phyloP scores from a whole-genome alignment of 371 early-diverging fungal genomes.

The Chytridium lagenaria region DNA sequence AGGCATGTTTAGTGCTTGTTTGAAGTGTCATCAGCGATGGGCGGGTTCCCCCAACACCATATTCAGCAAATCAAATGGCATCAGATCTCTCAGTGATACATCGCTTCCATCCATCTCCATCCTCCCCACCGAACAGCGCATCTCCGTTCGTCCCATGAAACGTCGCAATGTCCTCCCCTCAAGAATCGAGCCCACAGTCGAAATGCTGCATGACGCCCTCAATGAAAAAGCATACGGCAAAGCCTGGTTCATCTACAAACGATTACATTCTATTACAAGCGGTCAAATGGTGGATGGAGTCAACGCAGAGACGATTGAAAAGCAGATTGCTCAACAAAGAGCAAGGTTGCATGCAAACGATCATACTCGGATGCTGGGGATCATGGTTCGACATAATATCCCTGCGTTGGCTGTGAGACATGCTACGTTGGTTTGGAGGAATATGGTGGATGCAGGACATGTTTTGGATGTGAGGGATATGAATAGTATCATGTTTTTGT shows the following conservation, averaged over 20 bases:
- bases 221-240: not conserved
- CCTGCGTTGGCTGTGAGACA: not conserved
- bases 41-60: no score
- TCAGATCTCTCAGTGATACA: no score
- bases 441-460: not conserved
- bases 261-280: not conserved
- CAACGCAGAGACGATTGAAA: not conserved
- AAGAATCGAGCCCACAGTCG: not conserved
- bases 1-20: no score
- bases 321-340: not conserved
- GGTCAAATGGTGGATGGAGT: not conserved
- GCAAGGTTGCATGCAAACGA: not conserved
- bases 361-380: not conserved
- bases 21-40: no score
- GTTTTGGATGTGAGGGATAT: slow-evolving; percentile 6
- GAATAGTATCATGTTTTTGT: not conserved
- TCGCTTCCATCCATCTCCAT: no score
- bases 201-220: not conserved
- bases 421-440: slow-evolving; percentile 2
- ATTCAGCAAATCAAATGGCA: no score
- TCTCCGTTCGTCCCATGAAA: not conserved
- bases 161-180: not conserved
- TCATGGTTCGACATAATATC: not conserved
- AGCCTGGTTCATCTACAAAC: slow-evolving; percentile 12
- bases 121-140: not conserved